Evolutionary conservation across 2,329 filamentous ascomycete species (phyloP).

Genomic region (Whalleya microplaca): DNA sequence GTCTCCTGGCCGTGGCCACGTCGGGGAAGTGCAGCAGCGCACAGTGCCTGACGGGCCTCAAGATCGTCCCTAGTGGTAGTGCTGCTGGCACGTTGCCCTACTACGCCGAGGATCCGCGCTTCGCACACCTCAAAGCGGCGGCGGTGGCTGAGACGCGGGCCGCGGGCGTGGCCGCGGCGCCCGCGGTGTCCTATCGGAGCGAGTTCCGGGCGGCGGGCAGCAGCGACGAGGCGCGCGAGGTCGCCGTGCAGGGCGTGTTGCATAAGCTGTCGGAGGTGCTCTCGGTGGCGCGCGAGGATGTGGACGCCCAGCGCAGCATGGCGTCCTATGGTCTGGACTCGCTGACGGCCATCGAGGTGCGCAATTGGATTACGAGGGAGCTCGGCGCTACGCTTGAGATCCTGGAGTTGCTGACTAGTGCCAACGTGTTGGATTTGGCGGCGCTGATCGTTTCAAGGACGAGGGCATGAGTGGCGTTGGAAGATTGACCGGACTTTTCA

Average conservation of each 20-base stretch:
- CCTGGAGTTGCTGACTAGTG: constrained; percentile 25
- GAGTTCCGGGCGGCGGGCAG: constrained; percentile 34
- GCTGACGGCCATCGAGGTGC: constrained; percentile 24
- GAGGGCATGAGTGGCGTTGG: constrained; percentile 7
- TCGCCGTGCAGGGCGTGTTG: constrained; percentile 32
- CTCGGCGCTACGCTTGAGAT: constrained; percentile 24
- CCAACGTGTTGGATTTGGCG: constrained; percentile 23
- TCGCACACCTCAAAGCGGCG: constrained; percentile 19
- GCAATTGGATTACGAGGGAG: constrained; percentile 27
- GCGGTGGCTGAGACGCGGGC: constrained; percentile 19
- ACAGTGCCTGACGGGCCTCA: constrained; percentile 37
- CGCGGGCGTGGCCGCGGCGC: constrained; percentile 19
- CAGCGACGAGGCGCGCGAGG: constrained; percentile 32
- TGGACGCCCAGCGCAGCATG: constrained; percentile 27
- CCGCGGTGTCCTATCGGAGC: constrained; percentile 29
- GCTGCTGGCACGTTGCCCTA: constrained; percentile 19
- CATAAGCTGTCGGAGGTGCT: constrained; percentile 35
- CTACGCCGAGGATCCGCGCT: constrained; percentile 25
- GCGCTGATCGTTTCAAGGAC: constrained; percentile 22
- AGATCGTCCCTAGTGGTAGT: constrained; percentile 28
- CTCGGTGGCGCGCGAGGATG: constrained; percentile 23
- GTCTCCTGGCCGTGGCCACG: constrained; percentile 30
- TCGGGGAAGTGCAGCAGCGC: constrained; percentile 22
- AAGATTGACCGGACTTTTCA: too few species aligned
- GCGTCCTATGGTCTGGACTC: constrained; percentile 26